phyloP scores from a whole-genome alignment of 306 rosid species.

The Fagus crenata region DNA sequence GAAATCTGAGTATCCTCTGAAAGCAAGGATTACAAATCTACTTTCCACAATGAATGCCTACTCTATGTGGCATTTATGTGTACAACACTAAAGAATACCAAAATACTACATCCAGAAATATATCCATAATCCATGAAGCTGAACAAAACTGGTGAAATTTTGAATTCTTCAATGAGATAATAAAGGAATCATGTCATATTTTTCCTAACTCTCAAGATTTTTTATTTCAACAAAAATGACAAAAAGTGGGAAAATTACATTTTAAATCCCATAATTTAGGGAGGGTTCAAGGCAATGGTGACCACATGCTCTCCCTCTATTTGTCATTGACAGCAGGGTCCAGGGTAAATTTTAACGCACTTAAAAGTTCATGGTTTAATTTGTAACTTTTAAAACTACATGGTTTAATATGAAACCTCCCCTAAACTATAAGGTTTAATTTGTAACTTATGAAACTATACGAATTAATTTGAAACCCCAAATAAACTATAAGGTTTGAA shows the following conservation, averaged over 20 bases:
- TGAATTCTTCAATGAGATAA: not conserved
- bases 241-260: not conserved
- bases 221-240: not conserved
- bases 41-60: constrained; percentile 2
- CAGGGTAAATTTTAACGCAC: too few relatives aligned
- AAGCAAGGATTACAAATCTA: constrained; percentile 4
- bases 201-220: not conserved
- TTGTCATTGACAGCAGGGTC: too few relatives aligned
- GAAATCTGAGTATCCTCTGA: not conserved
- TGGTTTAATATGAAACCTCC: too few relatives aligned
- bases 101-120: not conserved
- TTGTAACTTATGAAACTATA: too few relatives aligned
- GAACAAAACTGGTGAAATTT: not conserved
- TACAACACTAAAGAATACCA: not conserved
- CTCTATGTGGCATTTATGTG: not conserved
- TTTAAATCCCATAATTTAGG: too few relatives aligned
- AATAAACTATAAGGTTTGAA: too few relatives aligned
- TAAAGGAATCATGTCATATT: not conserved
- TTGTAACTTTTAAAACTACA: too few relatives aligned
- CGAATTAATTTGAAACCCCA: too few relatives aligned
- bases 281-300: too few relatives aligned
- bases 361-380: too few relatives aligned
- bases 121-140: not conserved
- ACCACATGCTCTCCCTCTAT: too few relatives aligned
- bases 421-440: too few relatives aligned